Evolutionary conservation across 768 basidiomycete species (phyloP), one percentile per base, ranked within the genome.

Genomic region (Saitozyma sp.): DNA sequence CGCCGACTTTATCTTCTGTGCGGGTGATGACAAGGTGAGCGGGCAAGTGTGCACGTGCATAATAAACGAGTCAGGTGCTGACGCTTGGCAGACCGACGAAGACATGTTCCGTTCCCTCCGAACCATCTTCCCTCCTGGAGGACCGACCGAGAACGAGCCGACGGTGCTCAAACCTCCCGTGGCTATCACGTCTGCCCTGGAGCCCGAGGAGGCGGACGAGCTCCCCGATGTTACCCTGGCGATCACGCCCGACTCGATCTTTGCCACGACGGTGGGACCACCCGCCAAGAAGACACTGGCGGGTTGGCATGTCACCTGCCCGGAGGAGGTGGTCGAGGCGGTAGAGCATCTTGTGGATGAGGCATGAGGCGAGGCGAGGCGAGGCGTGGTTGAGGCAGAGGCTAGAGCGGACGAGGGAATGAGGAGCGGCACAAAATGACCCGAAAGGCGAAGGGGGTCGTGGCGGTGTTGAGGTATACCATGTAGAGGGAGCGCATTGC

Each of bases 101-200:
- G 95, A 99, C 82, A 99, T 99, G 95, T 97, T 97, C 89, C 88
- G 93, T 67, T 85, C 91, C 0, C 83, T 95, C 0, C 84, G 86
- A 68, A 61, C 75, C 20, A 82, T 88, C 65, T 89, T 89, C 81
- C 78, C 82, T 43, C 73, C 76, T 16, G 76, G 76, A 11, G 78
- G 78, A 9, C 62, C 78, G 40, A 59, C 67, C 59, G 66, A 68
- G 29, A 75, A 71, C 20, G 74, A 77, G 71, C 38, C 82, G 67
- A 52, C 83, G 11, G 79, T 79, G 8, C 84, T 83, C 73, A 62
- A 68, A 37, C 76, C 82, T 0, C 82, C 82, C 75, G 89, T 82
- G 82, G 70, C 84, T 81, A 58, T 86, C 78, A 66, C 83, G 76
- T 76, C 81, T 13, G 69, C 77, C 3, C 48, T 78, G 58, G 75